Conservation (phyloP, 2,329 filamentous ascomycete species). For the Byssoonygena ceratinophila region DNA sequence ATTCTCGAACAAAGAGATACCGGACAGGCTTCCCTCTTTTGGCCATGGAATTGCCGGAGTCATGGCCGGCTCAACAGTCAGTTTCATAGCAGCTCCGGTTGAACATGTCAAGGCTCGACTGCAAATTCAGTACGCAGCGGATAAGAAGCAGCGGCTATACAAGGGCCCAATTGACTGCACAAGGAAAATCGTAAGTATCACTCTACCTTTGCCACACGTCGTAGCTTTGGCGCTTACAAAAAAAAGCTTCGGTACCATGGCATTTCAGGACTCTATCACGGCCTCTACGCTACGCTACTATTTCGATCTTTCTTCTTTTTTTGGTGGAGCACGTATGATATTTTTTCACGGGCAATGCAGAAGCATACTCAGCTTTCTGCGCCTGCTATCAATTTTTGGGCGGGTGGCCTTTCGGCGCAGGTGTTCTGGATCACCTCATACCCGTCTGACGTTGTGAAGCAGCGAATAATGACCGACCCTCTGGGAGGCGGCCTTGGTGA, state of each 20-base stretch:
- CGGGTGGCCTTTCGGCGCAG: slow-evolving; percentile 83
- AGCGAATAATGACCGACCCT: slow-evolving; percentile 92
- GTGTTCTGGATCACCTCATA: slow-evolving; percentile 91
- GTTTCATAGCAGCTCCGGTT: slow-evolving; percentile 82
- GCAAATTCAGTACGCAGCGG: slow-evolving; percentile 83
- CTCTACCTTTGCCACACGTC: background rate
- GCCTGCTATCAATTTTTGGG: slow-evolving; percentile 91
- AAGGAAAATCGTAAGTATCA: slow-evolving; percentile 44
- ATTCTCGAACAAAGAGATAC: slow-evolving; percentile 27
- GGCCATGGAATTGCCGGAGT: slow-evolving; percentile 84
- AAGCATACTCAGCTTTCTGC: slow-evolving; percentile 59
- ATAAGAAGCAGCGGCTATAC: slow-evolving; percentile 69
- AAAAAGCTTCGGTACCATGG: slow-evolving; percentile 52
- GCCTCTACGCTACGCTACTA: slow-evolving; percentile 69
- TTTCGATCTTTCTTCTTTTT: slow-evolving; percentile 94
- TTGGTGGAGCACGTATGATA: slow-evolving; percentile 95
- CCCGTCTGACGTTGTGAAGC: slow-evolving; percentile 87
- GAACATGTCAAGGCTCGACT: slow-evolving; percentile 91
- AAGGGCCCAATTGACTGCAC: slow-evolving; percentile 77
- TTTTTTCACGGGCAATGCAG: slow-evolving; percentile 60
- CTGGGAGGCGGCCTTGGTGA: slow-evolving; percentile 60
- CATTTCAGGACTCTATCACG: slow-evolving; percentile 70
- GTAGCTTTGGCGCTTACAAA: background rate
- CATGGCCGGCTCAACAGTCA: slow-evolving; percentile 78
- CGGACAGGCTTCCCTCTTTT: slow-evolving; percentile 54